A percentile compares a stretch with the other conserved stretches of the same genome.
Evolutionary conservation across 768 basidiomycete genomes (phyloP).

Genomic region (Termitomyces bulborhizus): DNA sequence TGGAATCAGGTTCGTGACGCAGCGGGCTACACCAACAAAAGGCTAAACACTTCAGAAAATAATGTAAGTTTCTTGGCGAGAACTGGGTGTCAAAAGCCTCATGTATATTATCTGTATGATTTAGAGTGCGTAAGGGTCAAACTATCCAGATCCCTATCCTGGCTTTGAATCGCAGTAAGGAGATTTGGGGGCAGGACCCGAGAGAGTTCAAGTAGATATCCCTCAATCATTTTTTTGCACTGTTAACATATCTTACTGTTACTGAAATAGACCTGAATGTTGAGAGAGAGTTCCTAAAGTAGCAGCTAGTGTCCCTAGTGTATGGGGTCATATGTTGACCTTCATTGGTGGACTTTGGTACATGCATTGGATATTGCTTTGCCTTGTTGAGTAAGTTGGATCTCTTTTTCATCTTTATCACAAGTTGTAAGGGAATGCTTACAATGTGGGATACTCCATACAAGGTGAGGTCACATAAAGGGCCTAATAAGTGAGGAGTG

Average conservation of each 20-base stretch:
- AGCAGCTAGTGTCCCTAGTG: constrained; percentile 43
- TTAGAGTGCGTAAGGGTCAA: constrained; percentile 37
- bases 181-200: constrained; percentile 51
- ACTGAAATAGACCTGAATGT: constrained; percentile 47
- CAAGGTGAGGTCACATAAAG: no score
- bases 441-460: no score
- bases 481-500: no score
- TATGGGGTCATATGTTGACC: constrained; percentile 53
- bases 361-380: constrained; percentile 66
- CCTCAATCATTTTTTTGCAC: no score
- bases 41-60: no score
- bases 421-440: no score
- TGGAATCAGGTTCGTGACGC: constrained; percentile 26
- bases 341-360: constrained; percentile 61
- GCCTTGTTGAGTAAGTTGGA: constrained; percentile 42
- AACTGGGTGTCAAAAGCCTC: no score
- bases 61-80: no score
- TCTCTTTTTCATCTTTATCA: neutral
- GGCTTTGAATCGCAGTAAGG: constrained; percentile 43
- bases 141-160: constrained; percentile 44
- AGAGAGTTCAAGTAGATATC: constrained; percentile 47
- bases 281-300: constrained; percentile 46
- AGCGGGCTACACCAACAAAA: no score
- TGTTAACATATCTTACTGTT: constrained; percentile 16
- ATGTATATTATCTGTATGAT: neutral